Conservation (phyloP, 2,329 filamentous ascomycete species). For the Aspergillus neotritici region DNA sequence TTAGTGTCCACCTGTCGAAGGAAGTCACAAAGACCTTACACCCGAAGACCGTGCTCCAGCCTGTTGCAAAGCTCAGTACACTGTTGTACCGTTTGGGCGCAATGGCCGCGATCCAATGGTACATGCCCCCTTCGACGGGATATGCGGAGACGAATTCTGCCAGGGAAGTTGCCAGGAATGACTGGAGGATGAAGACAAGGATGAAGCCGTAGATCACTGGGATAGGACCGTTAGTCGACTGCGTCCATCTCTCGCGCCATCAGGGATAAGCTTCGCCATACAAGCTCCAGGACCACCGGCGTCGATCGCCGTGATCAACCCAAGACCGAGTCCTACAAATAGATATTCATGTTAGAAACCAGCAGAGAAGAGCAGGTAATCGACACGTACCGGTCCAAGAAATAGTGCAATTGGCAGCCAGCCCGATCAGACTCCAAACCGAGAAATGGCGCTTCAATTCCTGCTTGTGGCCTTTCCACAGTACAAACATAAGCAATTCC, state of each 20-base stretch:
- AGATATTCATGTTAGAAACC: background rate
- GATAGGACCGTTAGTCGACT: constrained; percentile 11
- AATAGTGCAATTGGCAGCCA: constrained; percentile 48
- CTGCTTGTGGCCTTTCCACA: constrained; percentile 41
- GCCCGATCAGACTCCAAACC: constrained; percentile 44
- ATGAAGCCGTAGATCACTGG: constrained; percentile 48
- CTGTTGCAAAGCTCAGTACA: constrained; percentile 42
- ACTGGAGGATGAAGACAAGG: constrained; percentile 44
- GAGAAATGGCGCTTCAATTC: constrained; percentile 47
- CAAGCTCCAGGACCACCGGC: constrained; percentile 44
- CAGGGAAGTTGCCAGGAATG: constrained; percentile 43
- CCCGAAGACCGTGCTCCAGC: constrained; percentile 41
- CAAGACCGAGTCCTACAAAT: constrained; percentile 34
- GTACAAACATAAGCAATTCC: background rate
- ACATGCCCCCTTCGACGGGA: constrained; percentile 48
- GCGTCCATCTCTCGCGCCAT: background rate
- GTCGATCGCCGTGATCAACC: constrained; percentile 44
- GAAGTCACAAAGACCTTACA: constrained; percentile 18
- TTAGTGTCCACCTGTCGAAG: background rate
- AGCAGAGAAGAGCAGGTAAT: background rate
- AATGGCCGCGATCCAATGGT: constrained; percentile 48
- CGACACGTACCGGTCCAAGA: constrained; percentile 41
- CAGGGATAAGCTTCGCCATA: constrained; percentile 7
- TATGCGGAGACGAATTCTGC: constrained; percentile 47
- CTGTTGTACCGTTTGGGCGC: constrained; percentile 38